Evolutionary conservation across 371 early-diverging fungal genomes (phyloP).

Genomic region (Mucor plumbeus): DNA sequence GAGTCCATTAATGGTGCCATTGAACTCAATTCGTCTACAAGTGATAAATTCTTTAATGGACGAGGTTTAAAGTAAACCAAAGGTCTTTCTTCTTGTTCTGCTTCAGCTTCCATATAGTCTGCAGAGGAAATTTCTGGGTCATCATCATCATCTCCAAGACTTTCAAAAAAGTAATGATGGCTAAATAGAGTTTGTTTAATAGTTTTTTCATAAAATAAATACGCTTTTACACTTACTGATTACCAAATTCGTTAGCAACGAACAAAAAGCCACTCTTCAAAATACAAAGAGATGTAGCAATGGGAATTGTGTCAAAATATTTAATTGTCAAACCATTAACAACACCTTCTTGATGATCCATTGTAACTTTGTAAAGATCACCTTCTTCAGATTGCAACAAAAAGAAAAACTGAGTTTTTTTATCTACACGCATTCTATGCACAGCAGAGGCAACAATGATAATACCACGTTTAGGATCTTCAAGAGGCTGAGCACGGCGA

Average conservation of each 20-base stretch:
- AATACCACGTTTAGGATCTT: slow-evolving; percentile 67
- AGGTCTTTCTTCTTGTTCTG: slow-evolving; percentile 48
- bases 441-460: slow-evolving; percentile 85
- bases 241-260: slow-evolving; percentile 89
- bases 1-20: slow-evolving; percentile 79
- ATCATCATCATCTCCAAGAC: slow-evolving; percentile 90
- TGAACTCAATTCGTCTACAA: slow-evolving; percentile 90
- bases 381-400: slow-evolving; percentile 93
- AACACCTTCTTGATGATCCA: slow-evolving; percentile 77
- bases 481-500: slow-evolving; percentile 76
- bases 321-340: slow-evolving; percentile 78
- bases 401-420: slow-evolving; percentile 87
- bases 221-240: slow-evolving; percentile 67
- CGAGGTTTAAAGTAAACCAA: slow-evolving; percentile 82
- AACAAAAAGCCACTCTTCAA: slow-evolving; percentile 94
- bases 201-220: neutral
- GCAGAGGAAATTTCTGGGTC: slow-evolving; percentile 77
- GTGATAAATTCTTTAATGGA: slow-evolving; percentile 80
- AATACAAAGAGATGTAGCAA: slow-evolving; percentile 80
- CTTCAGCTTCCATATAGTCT: slow-evolving; percentile 69
- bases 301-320: slow-evolving; percentile 95
- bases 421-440: slow-evolving; percentile 87
- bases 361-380: slow-evolving; percentile 93
- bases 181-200: slow-evolving; percentile 33
- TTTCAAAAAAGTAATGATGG: slow-evolving; percentile 89